A percentile compares a stretch with the other conserved stretches of the same genome.
Evolutionary conservation across 2,329 filamentous ascomycete genomes (phyloP).

Genomic region (Talaromyces sp.): DNA sequence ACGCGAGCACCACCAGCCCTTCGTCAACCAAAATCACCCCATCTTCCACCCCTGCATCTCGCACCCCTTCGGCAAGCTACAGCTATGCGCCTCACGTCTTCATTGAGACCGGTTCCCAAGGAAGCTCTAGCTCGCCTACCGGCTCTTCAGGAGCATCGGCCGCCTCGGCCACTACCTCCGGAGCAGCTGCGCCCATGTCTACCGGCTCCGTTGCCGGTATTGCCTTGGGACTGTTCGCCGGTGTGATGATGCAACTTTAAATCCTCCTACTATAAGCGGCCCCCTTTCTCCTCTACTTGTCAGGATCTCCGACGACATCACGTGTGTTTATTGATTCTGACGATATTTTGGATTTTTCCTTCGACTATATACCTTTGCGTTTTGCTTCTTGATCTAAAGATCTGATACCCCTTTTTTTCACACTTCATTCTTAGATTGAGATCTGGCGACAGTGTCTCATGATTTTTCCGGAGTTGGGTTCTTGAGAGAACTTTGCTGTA

Average conservation of each 20-base stretch:
- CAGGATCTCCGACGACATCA: conserved; percentile 10
- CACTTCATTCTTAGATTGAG: conserved; percentile 3
- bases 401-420: conserved; percentile 12
- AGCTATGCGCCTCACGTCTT: conserved; percentile 26
- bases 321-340: conserved; percentile 4
- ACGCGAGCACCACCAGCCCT: not conserved
- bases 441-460: conserved; percentile 7
- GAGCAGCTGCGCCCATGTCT: conserved; percentile 7
- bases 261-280: not conserved
- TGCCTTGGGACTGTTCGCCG: conserved; percentile 7
- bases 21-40: conserved; percentile 4
- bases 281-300: not conserved
- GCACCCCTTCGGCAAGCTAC: conserved; percentile 19
- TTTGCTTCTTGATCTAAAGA: conserved; percentile 11
- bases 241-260: conserved; percentile 10
- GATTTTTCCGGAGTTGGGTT: not conserved
- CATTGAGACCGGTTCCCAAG: conserved; percentile 10
- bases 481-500: not conserved
- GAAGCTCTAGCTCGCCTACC: not conserved
- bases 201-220: conserved; percentile 7
- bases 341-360: conserved; percentile 1
- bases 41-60: not conserved
- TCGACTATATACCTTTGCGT: conserved; percentile 1
- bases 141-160: not conserved
- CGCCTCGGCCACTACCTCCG: conserved; percentile 1